Base-by-base conservation (phyloP, 169 alveolate genomes). In the Plasmodium gonderi region DNA sequence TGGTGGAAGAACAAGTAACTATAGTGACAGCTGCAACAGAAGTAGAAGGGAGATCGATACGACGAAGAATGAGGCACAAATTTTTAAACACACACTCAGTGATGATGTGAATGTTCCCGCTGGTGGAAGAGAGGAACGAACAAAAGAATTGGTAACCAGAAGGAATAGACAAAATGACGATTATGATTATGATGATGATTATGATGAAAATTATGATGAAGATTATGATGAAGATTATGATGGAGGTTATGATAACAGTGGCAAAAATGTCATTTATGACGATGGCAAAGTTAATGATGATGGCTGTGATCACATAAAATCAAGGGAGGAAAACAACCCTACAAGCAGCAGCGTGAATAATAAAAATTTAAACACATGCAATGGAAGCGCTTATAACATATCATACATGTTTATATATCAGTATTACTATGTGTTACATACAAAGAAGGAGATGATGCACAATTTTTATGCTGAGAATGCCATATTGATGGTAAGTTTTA, bases 401-500 rank as follows among this genome's bases (percentile, higher is more conserved):
- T 38, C 92, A 3, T 82, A 75, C 29, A 87, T 87, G 93, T 87
- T 87, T 45, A 87, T 76, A 5, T 87, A 75, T 23, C 93, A 87
- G 69, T 87, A 87, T 45, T 87, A 87, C 51, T 76, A 87, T 45
- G 89, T 76, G 14, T 45, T 87, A 0, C 93, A 87, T 60, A 87
- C 85, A 31, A 87, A 87, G 36, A 87, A 87, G 60, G 93, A 54
- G 1, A 74, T 87, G 89, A 87, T 87, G 93, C 69, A 87, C 17
- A 87, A 87, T 54, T 87, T 87, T 40, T 87, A 87, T 33, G 42
- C 93, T 8, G 90, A 87, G 23, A 74, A 87, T 38, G 93, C 93
- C 9, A 49, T 76, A 11, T 26, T 87, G 23, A 31, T 87, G 12
- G 11, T 87, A 12, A 87, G 93, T 67, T 54, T 60, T n/a, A 87